phyloP scores from a whole-genome alignment of 1,284 basidiomycete genomes.

The Gymnopus androsaceus region DNA sequence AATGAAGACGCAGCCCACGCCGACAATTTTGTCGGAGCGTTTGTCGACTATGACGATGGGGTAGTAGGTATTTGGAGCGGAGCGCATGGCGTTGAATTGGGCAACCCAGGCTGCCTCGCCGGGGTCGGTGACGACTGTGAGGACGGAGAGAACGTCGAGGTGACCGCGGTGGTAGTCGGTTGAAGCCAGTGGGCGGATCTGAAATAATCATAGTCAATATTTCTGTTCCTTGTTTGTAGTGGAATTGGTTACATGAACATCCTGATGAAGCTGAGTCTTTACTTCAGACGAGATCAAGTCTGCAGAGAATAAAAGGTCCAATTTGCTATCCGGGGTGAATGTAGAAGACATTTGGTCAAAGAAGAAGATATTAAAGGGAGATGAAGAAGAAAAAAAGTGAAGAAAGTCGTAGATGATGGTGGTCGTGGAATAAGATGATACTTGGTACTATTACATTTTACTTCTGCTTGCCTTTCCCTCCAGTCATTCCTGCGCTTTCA shows the following conservation, averaged over 20 bases:
- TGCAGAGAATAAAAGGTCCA: slow-evolving; percentile 65
- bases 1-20: slow-evolving; percentile 81
- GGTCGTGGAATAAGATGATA: neutral
- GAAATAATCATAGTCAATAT: slow-evolving; percentile 6
- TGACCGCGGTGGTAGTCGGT: slow-evolving; percentile 87
- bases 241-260: slow-evolving; percentile 49
- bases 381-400: neutral
- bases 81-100: slow-evolving; percentile 66
- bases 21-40: slow-evolving; percentile 78
- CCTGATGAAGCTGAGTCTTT: slow-evolving; percentile 53
- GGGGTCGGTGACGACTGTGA: slow-evolving; percentile 79
- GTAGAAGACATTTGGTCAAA: slow-evolving; percentile 8
- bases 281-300: slow-evolving; percentile 74
- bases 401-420: too few relatives aligned
- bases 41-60: slow-evolving; percentile 83
- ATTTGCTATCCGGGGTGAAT: slow-evolving; percentile 68
- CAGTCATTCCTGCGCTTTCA: slow-evolving; percentile 3
- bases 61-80: slow-evolving; percentile 73
- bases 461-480: neutral
- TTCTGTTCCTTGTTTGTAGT: too few relatives aligned
- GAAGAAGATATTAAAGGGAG: neutral
- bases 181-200: slow-evolving; percentile 89
- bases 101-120: slow-evolving; percentile 68
- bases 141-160: slow-evolving; percentile 78
- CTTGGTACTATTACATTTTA: neutral